Percentiles rank a stretch among this genome's conserved stretches.
phyloP scores from a whole-genome alignment of 2,329 filamentous ascomycete genomes.

The Graphium sp. region DNA sequence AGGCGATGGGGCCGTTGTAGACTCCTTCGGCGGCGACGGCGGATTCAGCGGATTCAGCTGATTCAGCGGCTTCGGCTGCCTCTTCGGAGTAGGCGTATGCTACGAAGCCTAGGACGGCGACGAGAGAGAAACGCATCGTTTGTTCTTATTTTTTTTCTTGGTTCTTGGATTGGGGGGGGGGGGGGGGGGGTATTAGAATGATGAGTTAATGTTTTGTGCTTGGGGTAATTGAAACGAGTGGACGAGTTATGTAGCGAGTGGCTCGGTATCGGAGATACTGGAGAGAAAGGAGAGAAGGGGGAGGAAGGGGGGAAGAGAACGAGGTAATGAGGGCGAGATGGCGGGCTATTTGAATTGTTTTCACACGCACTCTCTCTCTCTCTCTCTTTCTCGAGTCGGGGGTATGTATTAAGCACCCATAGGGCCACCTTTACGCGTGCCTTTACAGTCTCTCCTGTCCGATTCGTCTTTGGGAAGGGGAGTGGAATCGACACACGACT shows the following conservation, averaged over 20 bases:
- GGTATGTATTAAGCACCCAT: too few relatives aligned
- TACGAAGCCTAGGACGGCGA: conserved; percentile 7
- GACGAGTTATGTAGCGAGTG: conserved; percentile 8
- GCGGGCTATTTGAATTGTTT: conserved; percentile 7
- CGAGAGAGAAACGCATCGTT: conserved; percentile 7
- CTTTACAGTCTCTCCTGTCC: too few relatives aligned
- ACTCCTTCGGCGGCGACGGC: neutral
- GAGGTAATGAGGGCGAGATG: conserved; percentile 1
- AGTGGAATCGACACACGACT: too few relatives aligned
- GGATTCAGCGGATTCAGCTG: neutral
- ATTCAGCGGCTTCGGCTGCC: neutral
- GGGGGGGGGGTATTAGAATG: too few relatives aligned
- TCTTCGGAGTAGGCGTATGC: conserved; percentile 5
- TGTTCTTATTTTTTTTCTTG: too few relatives aligned
- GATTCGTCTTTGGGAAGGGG: too few relatives aligned
- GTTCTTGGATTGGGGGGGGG: too few relatives aligned
- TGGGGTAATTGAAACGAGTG: neutral
- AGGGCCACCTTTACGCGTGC: too few relatives aligned
- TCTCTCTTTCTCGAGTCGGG: too few relatives aligned
- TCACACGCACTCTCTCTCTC: too few relatives aligned
- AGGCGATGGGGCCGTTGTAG: conserved; percentile 8
- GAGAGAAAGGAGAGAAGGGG: conserved; percentile 3
- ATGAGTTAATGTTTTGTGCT: too few relatives aligned
- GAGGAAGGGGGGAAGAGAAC: conserved; percentile 1
- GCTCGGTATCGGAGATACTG: conserved; percentile 10